Conservation (phyloP, 352 stramenopile genomes). For the Phytophthora melonis region DNA sequence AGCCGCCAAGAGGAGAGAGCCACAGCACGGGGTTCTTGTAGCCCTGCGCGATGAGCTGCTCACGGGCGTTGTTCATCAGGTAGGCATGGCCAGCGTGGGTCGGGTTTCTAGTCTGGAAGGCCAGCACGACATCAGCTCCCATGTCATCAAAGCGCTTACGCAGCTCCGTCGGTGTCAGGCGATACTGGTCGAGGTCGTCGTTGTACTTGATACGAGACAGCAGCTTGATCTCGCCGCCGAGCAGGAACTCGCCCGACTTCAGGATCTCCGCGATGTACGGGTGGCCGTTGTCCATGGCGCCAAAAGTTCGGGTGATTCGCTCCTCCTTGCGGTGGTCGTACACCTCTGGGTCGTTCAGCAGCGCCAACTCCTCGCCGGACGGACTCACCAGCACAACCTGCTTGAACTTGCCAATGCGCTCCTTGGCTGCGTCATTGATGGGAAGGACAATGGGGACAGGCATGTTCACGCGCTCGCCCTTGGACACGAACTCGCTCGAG, state of each 20-base stretch:
- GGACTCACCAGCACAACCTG: constrained; percentile 95
- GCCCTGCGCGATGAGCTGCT: constrained; percentile 93
- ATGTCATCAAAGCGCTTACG: constrained; percentile 95
- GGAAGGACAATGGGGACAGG: constrained; percentile 97
- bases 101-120: constrained; percentile 98
- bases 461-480: constrained; percentile 94
- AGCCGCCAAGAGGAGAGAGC: constrained; percentile 97
- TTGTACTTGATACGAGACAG: constrained; percentile 97
- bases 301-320: constrained; percentile 97
- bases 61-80: constrained; percentile 96
- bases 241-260: constrained; percentile 94
- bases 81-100: constrained; percentile 98
- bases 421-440: constrained; percentile 94
- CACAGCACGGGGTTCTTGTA: constrained; percentile 98
- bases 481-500: constrained; percentile 79
- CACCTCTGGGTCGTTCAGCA: constrained; percentile 95
- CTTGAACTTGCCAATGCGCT: constrained; percentile 77
- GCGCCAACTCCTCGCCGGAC: constrained; percentile 94
- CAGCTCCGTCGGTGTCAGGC: constrained; percentile 94
- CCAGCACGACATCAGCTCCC: constrained; percentile 97
- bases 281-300: constrained; percentile 96
- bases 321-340: constrained; percentile 98
- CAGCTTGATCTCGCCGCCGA: constrained; percentile 97
- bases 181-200: constrained; percentile 97
- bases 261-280: constrained; percentile 98